These are phyloP conservation scores for Camptophora hylomeconis DNA, from an alignment of 2,329 filamentous ascomycete genomes.

Conservation along the genomic window DNA sequence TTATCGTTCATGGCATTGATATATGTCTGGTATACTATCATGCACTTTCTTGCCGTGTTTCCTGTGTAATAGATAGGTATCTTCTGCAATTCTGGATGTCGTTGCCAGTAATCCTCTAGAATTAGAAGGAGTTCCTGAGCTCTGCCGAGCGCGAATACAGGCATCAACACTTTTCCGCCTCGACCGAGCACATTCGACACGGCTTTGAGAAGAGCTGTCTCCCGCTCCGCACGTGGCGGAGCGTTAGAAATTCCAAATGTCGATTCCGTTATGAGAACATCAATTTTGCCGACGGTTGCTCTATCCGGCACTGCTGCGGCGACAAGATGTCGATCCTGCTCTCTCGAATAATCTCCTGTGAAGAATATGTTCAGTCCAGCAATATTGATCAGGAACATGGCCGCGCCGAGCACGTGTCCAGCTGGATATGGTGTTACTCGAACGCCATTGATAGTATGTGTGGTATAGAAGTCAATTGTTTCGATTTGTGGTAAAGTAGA, in stretches of 20 bases:
- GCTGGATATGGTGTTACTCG: conserved; percentile 94
- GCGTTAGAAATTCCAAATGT: conserved; percentile 95
- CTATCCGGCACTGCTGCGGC: conserved; percentile 67
- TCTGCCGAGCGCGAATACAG: conserved; percentile 85
- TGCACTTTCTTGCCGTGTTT: conserved; percentile 88
- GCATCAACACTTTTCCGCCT: conserved; percentile 83
- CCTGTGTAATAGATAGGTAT: conserved; percentile 96
- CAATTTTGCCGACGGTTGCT: conserved; percentile 66
- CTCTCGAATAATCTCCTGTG: conserved; percentile 92
- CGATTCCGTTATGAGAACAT: conserved; percentile 93
- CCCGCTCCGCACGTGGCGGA: conserved; percentile 77
- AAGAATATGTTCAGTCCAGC: conserved; percentile 94
- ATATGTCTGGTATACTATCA: conserved; percentile 98
- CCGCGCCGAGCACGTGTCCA: conserved; percentile 92
- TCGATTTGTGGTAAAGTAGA: conserved; percentile 91
- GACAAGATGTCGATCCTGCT: conserved; percentile 89
- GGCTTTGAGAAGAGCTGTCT: conserved; percentile 88
- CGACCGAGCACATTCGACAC: conserved; percentile 84
- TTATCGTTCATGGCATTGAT: conserved; percentile 99
- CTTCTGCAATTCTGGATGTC: conserved; percentile 76
- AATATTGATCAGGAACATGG: conserved; percentile 97
- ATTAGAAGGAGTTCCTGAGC: conserved; percentile 91
- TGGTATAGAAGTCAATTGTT: conserved; percentile 96
- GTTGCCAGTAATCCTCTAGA: conserved; percentile 90
- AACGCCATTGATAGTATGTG: conserved; percentile 91